Evolutionary conservation across 1,284 basidiomycete species (phyloP), one percentile per base, ranked within the genome.

Genomic region (Cryptococcus wingfieldii): DNA sequence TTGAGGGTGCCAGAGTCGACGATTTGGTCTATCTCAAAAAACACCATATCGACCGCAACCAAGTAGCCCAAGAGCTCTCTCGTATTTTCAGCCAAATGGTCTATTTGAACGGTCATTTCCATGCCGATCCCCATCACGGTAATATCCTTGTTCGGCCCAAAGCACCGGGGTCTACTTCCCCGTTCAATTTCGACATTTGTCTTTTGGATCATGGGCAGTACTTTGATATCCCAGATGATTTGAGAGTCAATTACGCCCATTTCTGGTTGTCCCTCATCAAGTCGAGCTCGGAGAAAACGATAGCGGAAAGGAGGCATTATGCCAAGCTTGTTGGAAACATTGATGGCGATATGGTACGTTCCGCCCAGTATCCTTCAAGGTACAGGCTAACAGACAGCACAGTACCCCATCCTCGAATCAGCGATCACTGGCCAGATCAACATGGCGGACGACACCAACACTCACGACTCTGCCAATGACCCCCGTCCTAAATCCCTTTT

Each of bases 121-220:
- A 78, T 57, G 75, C 77, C 31, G 76, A 77, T 54, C 74, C 74
- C 1, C 76, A 76, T 55, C 72, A 77, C 55, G 93, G 95, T 9
- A 98, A 98, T 72, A 80, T 98, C 23, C 81, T 98, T 28, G 95
- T 99, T 56, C 85, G 93, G 54, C 85, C 88, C 1, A 83, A 86
- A 8, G 81, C 83, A 1, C 62, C 70, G 10, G 64, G 61, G 3
- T 89, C 90, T 1, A 80, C 80, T 54, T 92, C 89, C 5, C 89
- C 90, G 0, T 89, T 89, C 78, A 95, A 95, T 74, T 97, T 97
- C 69, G 94, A 98, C 71, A 87, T 96, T 49, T 91, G 90, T 19
- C 81, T 96, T 1, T 79, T 97, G 53, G 93, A 97, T 68, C 93
- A 96, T 63, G 93, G 80, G 12, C 75, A 75, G 18, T 97, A 96